Evolutionary conservation across 352 stramenopile species (phyloP).

Genomic region (Vaucheria bursata): DNA sequence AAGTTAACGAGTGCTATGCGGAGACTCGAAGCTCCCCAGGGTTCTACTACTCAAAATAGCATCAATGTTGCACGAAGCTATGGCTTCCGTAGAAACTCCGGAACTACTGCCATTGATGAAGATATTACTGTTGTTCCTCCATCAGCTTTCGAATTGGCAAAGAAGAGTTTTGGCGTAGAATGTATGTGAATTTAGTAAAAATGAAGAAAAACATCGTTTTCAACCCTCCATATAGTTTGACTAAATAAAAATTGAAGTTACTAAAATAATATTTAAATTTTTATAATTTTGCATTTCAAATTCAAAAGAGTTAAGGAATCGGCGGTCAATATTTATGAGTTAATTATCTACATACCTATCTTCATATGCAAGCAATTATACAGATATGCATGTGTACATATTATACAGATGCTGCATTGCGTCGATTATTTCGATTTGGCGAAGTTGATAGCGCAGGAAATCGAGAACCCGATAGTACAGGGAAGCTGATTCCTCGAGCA

Average conservation of each 20-base stretch:
- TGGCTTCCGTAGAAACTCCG: constrained; percentile 12
- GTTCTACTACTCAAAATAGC: not conserved
- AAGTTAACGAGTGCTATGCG: constrained; percentile 35
- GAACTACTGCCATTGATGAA: not conserved
- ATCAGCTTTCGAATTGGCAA: constrained; percentile 5
- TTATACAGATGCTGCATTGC: constrained; percentile 8
- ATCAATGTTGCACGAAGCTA: constrained; percentile 13
- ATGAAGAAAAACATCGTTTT: too few species aligned
- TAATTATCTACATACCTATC: too few species aligned
- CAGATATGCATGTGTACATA: not conserved
- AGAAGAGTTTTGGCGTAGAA: constrained; percentile 18
- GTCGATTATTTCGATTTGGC: constrained; percentile 36
- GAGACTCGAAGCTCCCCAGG: constrained; percentile 6
- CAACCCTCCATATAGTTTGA: too few species aligned
- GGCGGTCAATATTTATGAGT: too few species aligned
- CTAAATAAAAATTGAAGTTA: too few species aligned
- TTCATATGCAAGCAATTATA: too few species aligned
- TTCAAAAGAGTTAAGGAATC: too few species aligned
- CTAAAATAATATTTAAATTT: too few species aligned
- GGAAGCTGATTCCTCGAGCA: constrained; percentile 11
- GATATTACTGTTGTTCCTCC: not conserved
- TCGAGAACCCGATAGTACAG: not conserved
- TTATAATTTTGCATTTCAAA: too few species aligned
- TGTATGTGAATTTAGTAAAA: too few species aligned
- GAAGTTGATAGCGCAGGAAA: constrained; percentile 17